Base-by-base conservation (phyloP, 2,329 filamentous ascomycete species). In the Stagonosporopsis vannaccii region DNA sequence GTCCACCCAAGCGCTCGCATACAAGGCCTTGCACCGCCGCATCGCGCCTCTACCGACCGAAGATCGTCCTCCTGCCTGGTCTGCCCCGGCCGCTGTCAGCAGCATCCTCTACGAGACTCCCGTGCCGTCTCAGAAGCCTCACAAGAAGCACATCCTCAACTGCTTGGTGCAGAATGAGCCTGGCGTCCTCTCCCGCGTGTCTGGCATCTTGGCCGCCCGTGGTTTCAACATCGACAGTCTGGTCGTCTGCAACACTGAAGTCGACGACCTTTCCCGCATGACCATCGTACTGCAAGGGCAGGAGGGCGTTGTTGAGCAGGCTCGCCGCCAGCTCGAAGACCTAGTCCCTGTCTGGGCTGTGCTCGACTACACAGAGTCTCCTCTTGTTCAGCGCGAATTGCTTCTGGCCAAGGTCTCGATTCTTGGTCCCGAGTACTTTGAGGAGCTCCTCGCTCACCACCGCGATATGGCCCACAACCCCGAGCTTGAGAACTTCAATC, bases 201-300 rank as follows among this genome's bases (percentile, higher is more conserved):
- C 95, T 1, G 95, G 95, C 51, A 98, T 99, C 73, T 84, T 99
- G 30, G 95, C 95, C 12, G 95, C 95, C 39, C 87, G 95, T 56
- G 95, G 95, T 64, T 99, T 99, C 87, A 99, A 99, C 82, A 99
- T 99, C 72, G 95, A 99, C 84, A 96, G 91, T 51, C 83, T 99
- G 62, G 95, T 99, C 51, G 95, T 99, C 59, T 99, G 95, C 83
- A 95, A 91, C 79, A 99, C 95, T 60, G 95, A 99, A 79, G 93
- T 99, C 23, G 91, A 94, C 69, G 95, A 99, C 72, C 84, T 99
- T 49, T 97, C 92, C 30, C 92, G 95, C 74, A 99, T 99, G 95
- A 99, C 95, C 54, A 98, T 99, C 72, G 95, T 99, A 64, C 84
- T 99, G 48, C 92, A 92, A 52, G 95, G 95, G 13, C 93, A 97